A percentile compares a stretch with the other conserved stretches of the same genome.
These are phyloP conservation scores for Actinidia chinensis DNA, from an alignment of 179 eudicot genomes.

Conservation along the genomic window DNA sequence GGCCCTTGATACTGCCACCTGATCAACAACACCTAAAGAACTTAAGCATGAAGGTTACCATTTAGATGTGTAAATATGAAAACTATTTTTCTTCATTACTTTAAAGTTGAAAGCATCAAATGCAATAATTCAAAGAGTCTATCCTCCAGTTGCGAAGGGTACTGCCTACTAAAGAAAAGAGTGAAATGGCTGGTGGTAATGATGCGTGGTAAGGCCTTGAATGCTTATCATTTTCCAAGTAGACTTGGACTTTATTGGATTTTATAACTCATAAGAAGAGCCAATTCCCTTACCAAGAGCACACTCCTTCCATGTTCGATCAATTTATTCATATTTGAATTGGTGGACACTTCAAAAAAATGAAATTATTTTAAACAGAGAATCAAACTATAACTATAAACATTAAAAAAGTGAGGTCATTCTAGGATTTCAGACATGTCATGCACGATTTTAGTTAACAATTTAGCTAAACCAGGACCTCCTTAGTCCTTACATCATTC, in stretches of 20 bases:
- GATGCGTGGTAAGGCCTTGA: no score
- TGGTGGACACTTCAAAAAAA: background rate
- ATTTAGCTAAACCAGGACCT: background rate
- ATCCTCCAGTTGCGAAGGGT: no score
- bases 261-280: background rate
- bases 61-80: background rate
- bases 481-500: background rate
- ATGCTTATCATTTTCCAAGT: background rate
- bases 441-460: background rate
- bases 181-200: no score
- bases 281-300: constrained; percentile 6
- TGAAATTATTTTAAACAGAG: background rate
- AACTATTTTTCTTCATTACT: background rate
- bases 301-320: background rate
- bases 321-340: background rate
- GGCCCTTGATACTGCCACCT: constrained; percentile 90
- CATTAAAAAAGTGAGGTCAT: background rate
- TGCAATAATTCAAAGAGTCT: background rate
- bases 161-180: no score
- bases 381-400: background rate
- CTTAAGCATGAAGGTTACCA: background rate
- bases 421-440: background rate
- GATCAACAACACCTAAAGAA: constrained; percentile 18
- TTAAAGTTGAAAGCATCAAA: background rate
- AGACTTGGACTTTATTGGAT: background rate